These are phyloP conservation scores for Juglanconis oblonga DNA, from an alignment of 2,329 filamentous ascomycete genomes.

Conservation along the genomic window DNA sequence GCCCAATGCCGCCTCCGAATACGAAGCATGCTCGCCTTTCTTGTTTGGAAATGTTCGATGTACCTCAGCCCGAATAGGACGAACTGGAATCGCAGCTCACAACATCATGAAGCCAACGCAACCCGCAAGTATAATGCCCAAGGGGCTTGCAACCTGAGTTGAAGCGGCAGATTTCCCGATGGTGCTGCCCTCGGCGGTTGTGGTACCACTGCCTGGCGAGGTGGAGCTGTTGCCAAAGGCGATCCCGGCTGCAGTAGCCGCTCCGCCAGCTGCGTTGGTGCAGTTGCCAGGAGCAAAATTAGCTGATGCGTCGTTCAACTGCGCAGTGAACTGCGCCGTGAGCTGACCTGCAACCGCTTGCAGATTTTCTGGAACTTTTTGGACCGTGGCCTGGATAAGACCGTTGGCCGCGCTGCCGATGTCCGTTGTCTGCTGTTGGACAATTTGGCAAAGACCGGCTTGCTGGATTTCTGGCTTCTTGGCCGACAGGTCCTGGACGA, in stretches of 20 bases:
- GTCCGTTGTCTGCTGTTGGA: slow-evolving; percentile 23
- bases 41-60: not conserved
- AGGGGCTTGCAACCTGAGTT: not conserved
- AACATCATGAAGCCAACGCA: slow-evolving; percentile 12
- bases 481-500: slow-evolving; percentile 25
- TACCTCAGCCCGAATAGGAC: not conserved
- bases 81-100: not conserved
- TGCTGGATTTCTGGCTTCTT: slow-evolving; percentile 28
- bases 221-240: slow-evolving; percentile 1
- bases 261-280: slow-evolving; percentile 21
- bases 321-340: slow-evolving; percentile 23
- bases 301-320: slow-evolving; percentile 23
- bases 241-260: slow-evolving; percentile 8
- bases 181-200: not conserved
- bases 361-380: slow-evolving; percentile 27
- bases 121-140: slow-evolving; percentile 8
- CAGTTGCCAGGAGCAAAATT: slow-evolving; percentile 29
- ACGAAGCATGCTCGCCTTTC: not conserved
- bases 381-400: slow-evolving; percentile 29
- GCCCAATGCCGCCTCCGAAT: not conserved
- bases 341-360: slow-evolving; percentile 27
- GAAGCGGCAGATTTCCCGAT: slow-evolving; percentile 1
- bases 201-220: not conserved
- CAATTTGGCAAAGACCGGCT: slow-evolving; percentile 26
- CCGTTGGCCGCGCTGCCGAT: slow-evolving; percentile 24